Evolutionary conservation across 306 rosid species (phyloP).

Genomic region (Spatholobus suberectus): DNA sequence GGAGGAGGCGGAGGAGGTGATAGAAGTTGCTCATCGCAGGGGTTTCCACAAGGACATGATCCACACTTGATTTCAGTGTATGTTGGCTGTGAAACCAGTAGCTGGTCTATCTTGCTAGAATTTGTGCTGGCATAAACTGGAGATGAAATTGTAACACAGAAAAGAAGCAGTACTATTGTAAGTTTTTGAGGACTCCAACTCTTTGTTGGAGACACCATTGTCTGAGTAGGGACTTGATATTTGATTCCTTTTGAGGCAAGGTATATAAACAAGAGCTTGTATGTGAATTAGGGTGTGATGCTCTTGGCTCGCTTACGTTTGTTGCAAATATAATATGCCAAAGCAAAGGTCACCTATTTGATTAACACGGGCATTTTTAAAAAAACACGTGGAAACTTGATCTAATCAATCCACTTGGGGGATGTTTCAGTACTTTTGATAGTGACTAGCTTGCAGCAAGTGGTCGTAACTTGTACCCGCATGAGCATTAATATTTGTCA

Average conservation of each 20-base stretch:
- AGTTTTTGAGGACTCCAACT: constrained; percentile 37
- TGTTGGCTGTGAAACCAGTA: constrained; percentile 5
- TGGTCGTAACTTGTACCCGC: constrained; percentile 46
- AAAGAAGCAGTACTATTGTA: constrained; percentile 13
- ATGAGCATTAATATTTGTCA: not conserved
- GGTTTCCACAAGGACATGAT: constrained; percentile 72
- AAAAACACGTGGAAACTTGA: constrained; percentile 21
- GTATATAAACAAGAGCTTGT: constrained; percentile 30
- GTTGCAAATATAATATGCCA: constrained; percentile 42
- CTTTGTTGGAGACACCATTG: constrained; percentile 45
- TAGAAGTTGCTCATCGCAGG: constrained; percentile 53
- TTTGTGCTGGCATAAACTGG: not conserved
- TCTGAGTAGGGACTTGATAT: not conserved
- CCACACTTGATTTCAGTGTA: constrained; percentile 73
- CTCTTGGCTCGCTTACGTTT: constrained; percentile 35
- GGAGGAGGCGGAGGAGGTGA: constrained; percentile 49
- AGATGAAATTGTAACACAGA: constrained; percentile 40
- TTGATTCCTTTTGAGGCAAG: constrained; percentile 31
- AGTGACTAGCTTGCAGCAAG: constrained; percentile 56
- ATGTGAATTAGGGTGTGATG: constrained; percentile 35
- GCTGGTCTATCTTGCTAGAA: constrained; percentile 38
- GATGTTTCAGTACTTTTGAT: constrained; percentile 33
- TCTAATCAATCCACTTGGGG: not conserved
- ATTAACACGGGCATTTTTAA: constrained; percentile 21
- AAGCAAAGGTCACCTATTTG: constrained; percentile 12